Evolutionary conservation across 2,329 filamentous ascomycete species (phyloP).

Genomic region (Talaromyces atroroseus): DNA sequence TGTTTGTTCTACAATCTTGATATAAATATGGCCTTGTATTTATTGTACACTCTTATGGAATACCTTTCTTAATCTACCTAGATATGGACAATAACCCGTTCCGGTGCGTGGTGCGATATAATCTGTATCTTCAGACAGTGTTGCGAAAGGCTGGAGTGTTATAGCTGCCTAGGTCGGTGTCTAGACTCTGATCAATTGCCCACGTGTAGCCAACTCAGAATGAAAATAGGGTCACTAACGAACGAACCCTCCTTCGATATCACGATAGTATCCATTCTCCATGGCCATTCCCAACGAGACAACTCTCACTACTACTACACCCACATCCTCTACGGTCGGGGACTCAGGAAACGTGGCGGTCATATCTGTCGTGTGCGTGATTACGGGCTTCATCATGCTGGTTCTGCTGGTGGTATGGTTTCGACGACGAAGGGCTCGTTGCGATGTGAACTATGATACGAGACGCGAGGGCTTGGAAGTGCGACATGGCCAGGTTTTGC

Average conservation of each 20-base stretch:
- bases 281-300: background rate
- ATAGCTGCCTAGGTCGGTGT: background rate
- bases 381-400: background rate
- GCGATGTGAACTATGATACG: background rate
- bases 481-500: background rate
- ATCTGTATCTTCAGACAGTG: background rate
- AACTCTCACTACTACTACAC: background rate
- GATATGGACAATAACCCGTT: no score
- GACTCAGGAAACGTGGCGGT: background rate
- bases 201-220: no score
- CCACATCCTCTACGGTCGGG: background rate
- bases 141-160: no score
- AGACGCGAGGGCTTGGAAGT: conserved; percentile 2
- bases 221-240: no score
- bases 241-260: no score
- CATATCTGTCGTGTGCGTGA: conserved; percentile 3
- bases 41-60: background rate
- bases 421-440: background rate
- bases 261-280: no score
- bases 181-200: background rate
- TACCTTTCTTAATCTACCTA: background rate
- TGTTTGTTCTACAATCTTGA: background rate
- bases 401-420: background rate
- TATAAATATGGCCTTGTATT: background rate
- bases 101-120: background rate